Base-by-base conservation (phyloP, 495 filamentous ascomycete genomes). In the Talaromyces adpressus region DNA sequence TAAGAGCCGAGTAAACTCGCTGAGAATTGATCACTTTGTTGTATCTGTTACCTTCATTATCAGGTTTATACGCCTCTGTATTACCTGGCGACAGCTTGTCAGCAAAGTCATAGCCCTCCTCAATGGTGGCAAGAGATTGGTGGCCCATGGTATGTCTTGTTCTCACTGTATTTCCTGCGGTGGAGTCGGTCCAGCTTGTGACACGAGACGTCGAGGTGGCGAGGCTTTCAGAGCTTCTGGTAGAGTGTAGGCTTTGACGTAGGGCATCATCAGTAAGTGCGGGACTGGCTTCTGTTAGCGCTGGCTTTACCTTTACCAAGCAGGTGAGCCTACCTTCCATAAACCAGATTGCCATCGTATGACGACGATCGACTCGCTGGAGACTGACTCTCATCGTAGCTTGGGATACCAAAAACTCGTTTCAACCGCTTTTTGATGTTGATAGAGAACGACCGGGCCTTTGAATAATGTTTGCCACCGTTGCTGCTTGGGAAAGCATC, bases 141-240 rank as follows among this genome's bases (percentile, higher is more conserved):
- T 71, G 76, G 49, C 85, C 84, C 67, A 70, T 69, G 34, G 68
- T 54, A 11, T 64, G 75, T 16, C 70, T 68, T 4, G 75, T 71
- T 5, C 72, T 69, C 23, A 79, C 71, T 5, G 82, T 84, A 59
- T 82, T 81, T 62, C 77, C 74, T n/a, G 69, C 73, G 0, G 81
- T 84, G 2, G 84, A 93, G 66, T 87, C 82, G 4, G 83, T 81
- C 91, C 90, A 92, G 69, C 90, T 93, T 14, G 88, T 92, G 45
- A 92, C 82, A 16, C 88, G 81, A 60, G 89, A 91, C 57, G 75
- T 82, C 18, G 84, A 82, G 25, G 85, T 82, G 23, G 75, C 79
- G 9, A 80, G 61, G 64, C 72, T 84, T 59, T 70, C 72, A 29
- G 75, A 79, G 66, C 81, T 87, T 63, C 70, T 72, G 7, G 77